Evolutionary conservation across 306 rosid genomes (phyloP).

Genomic region (Cotoneaster glaucophyllus): DNA sequence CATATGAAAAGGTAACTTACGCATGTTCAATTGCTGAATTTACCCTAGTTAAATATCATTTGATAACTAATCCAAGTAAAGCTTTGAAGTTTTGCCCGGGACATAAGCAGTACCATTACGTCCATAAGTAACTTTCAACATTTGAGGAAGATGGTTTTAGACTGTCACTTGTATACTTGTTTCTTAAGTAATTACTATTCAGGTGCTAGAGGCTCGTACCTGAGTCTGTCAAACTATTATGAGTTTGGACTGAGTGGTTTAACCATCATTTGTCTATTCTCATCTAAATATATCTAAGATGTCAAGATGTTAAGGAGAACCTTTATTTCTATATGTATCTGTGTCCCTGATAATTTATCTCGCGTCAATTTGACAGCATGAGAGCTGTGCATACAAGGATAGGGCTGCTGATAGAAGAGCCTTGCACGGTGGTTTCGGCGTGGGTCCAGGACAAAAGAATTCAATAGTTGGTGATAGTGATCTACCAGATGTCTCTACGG

Average conservation of each 20-base stretch:
- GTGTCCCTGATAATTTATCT: conserved; percentile 11
- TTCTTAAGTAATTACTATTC: neutral
- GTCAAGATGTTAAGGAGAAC: no score
- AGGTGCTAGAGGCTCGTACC: neutral
- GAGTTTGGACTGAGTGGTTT: neutral
- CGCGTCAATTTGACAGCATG: conserved; percentile 33
- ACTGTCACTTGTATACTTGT: neutral
- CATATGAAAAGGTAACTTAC: conserved; percentile 39
- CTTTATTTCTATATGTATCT: neutral
- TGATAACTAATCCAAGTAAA: neutral
- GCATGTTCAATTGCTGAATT: neutral
- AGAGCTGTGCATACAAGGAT: conserved; percentile 53
- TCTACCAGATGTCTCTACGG: conserved; percentile 20
- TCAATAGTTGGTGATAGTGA: conserved; percentile 14
- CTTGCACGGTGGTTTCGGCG: conserved; percentile 73
- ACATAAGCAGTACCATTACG: neutral
- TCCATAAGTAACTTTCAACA: neutral
- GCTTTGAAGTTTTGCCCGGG: neutral
- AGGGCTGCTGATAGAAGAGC: conserved; percentile 85
- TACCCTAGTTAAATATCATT: neutral
- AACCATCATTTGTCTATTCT: neutral
- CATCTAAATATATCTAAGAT: neutral
- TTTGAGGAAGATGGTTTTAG: neutral
- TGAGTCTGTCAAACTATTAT: neutral
- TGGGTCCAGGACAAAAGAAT: conserved; percentile 85